A percentile compares a stretch with the other conserved stretches of the same genome.
Conservation (phyloP, 306 rosid genomes). For the Ziziphus jujuba region DNA sequence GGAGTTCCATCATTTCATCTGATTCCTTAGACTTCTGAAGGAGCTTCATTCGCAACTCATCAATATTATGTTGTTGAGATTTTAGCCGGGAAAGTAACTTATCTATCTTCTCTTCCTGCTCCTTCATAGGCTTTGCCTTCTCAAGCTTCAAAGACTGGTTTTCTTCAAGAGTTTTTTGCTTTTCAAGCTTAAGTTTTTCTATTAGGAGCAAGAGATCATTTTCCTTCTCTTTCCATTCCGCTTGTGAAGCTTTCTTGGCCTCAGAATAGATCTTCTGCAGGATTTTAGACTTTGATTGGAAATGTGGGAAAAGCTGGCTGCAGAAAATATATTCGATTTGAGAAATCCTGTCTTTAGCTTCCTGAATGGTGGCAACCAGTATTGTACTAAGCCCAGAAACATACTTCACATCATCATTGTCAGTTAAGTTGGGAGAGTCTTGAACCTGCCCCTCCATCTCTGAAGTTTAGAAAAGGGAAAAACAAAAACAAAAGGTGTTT, state of each 20-base stretch:
- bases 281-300: conserved; percentile 45
- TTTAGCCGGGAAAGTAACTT: conserved; percentile 26
- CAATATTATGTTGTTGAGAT: conserved; percentile 31
- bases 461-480: not conserved
- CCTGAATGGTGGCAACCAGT: conserved; percentile 85
- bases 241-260: conserved; percentile 37
- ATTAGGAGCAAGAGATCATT: conserved; percentile 30
- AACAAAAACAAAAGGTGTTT: not conserved
- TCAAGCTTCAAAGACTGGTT: conserved; percentile 40
- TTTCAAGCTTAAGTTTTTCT: conserved; percentile 39
- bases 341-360: conserved; percentile 67
- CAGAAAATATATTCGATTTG: conserved; percentile 87
- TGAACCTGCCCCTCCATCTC: conserved; percentile 39
- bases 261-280: conserved; percentile 34
- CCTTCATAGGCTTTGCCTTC: conserved; percentile 26
- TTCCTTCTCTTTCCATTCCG: conserved; percentile 43
- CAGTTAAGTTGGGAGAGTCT: conserved; percentile 30
- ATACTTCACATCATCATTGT: conserved; percentile 35
- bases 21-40: conserved; percentile 36
- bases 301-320: conserved; percentile 57
- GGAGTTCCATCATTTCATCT: conserved; percentile 48
- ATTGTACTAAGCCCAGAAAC: conserved; percentile 69
- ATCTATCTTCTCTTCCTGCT: conserved; percentile 28
- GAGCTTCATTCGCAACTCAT: conserved; percentile 41
- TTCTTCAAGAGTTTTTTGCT: conserved; percentile 40